Base-by-base conservation (phyloP, 2,329 filamentous ascomycete species). In the Boeremia exigua region DNA sequence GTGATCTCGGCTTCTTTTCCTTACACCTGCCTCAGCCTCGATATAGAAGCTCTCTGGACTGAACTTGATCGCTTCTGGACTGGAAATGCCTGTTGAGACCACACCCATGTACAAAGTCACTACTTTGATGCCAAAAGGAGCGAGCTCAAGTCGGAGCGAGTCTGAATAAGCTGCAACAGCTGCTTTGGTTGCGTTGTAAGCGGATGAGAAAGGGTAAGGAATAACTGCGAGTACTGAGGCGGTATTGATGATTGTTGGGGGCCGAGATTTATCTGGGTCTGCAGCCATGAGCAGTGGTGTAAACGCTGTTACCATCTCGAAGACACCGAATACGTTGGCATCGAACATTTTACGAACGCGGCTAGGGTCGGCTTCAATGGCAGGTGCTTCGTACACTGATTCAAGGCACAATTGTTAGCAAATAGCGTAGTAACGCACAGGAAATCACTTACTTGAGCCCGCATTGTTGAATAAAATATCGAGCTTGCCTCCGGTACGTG, bases 151-250 rank as follows among this genome's bases (percentile, higher is more conserved):
- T 11, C 84, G 78, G 37, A 86, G 67, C 0, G 82, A 83, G 56
- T 86, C 79, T 54, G 79, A 81, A 66, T 83, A 86, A 0, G 78
- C 75, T 61, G 84, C 82, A 39, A 86, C 63, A 1, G 84, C 84
- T 0, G 82, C 84, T 67, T 86, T 86, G 33, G 80, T 81, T 12
- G 83, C 81, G 63, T 83, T 84, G 73, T 86, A 86, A 7, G 40
- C 40, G 7, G 28, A 32, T 19, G 28, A 32, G 10, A 43, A 43
- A 2, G 70, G 56, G 58, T 63, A 71, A 2, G 61, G 59, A 33
- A 61, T n/a, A 14, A n/a, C 7, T 10, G 32, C 40, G 12, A 55
- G 30, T 6, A 55, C 36, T 6, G 45, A 50, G 4, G 45, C 27
- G 9, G 38, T 55, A 19, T 55, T 55, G 33, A 55, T 46, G 12